Conservation (phyloP, 345 rosid genomes). For the Aquilaria yunnanensis region DNA sequence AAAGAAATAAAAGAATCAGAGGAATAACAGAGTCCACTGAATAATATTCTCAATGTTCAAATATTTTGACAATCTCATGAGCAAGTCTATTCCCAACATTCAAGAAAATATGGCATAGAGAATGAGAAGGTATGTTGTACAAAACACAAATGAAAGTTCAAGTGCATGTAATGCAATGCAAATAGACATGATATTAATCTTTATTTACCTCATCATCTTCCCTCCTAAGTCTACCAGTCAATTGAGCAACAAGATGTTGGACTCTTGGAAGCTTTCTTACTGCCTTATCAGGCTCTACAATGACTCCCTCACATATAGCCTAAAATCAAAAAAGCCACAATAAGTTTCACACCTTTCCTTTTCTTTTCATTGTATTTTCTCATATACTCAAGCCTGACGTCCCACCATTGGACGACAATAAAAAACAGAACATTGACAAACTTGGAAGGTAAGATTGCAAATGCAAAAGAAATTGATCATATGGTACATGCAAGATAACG, state of each 20-base stretch:
- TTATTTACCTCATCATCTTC: conserved; percentile 78
- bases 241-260: conserved; percentile 71
- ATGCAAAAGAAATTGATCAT: no score
- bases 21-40: not conserved
- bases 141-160: no score
- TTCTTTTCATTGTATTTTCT: not conserved
- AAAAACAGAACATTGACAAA: no score
- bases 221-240: conserved; percentile 59
- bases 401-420: no score
- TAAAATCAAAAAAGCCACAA: conserved; percentile 17
- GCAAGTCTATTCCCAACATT: not conserved
- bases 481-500: no score
- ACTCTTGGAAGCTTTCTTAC: conserved; percentile 74
- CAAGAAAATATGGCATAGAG: not conserved
- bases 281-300: conserved; percentile 58
- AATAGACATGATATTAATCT: no score
- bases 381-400: no score
- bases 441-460: no score
- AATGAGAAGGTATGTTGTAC: no score
- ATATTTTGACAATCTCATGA: not conserved
- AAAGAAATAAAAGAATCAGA: conserved; percentile 2
- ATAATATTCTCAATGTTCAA: not conserved
- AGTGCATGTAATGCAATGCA: no score
- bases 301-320: conserved; percentile 58
- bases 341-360: not conserved